These are phyloP conservation scores for Apophysomyces ossiformis DNA, from an alignment of 371 early-diverging fungal genomes.

Conservation along the genomic window DNA sequence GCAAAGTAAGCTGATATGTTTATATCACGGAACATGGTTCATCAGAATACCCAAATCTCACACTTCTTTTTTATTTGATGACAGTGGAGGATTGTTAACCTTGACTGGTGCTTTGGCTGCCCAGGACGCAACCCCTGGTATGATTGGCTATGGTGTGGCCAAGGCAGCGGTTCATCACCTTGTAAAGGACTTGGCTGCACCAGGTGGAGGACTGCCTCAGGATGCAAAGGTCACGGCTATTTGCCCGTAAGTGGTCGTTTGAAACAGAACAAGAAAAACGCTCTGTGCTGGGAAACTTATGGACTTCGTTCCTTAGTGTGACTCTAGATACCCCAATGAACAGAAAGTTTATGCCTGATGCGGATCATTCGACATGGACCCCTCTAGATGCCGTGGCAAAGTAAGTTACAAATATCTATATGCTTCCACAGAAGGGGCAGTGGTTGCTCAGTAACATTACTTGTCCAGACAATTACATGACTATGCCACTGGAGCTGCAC, in stretches of 20 bases:
- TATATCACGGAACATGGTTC: neutral
- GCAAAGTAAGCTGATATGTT: slow-evolving; percentile 56
- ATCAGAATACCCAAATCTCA: neutral
- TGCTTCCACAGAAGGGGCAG: neutral
- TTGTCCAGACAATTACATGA: slow-evolving; percentile 52
- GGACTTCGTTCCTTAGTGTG: slow-evolving; percentile 39
- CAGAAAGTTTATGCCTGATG: slow-evolving; percentile 86
- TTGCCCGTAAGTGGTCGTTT: slow-evolving; percentile 69
- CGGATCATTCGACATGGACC: slow-evolving; percentile 91
- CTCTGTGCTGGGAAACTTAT: neutral
- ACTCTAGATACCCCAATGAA: slow-evolving; percentile 96
- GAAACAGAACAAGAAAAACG: neutral
- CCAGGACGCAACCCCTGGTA: slow-evolving; percentile 74
- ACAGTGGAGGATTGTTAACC: slow-evolving; percentile 79
- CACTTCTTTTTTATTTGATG: neutral
- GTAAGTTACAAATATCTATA: slow-evolving; percentile 42
- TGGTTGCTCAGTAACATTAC: neutral
- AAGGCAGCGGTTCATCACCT: slow-evolving; percentile 96
- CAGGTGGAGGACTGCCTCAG: slow-evolving; percentile 78
- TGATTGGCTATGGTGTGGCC: slow-evolving; percentile 95
- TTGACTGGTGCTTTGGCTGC: slow-evolving; percentile 89
- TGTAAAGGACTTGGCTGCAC: slow-evolving; percentile 75
- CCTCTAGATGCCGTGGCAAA: slow-evolving; percentile 77
- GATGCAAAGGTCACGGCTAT: slow-evolving; percentile 75
- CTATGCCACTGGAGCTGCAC: slow-evolving; percentile 49